phyloP scores from a whole-genome alignment of 129 eudicot genomes.

The Centaurea solstitialis region DNA sequence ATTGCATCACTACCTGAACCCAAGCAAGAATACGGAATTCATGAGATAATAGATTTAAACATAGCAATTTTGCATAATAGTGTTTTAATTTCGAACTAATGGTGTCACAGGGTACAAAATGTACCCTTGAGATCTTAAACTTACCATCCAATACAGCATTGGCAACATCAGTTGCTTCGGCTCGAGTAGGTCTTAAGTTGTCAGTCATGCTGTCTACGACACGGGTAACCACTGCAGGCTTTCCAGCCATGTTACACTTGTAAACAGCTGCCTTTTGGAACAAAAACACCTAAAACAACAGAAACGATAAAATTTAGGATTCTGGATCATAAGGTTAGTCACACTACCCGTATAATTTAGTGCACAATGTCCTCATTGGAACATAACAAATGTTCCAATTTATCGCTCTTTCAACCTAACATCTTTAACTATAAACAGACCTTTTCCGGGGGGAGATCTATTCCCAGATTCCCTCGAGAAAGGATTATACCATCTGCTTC shows the following conservation, averaged over 20 bases:
- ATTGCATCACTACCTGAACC: constrained; percentile 77
- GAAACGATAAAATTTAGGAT: neutral
- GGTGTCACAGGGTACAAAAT: neutral
- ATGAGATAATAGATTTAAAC: neutral
- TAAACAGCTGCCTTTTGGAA: constrained; percentile 73
- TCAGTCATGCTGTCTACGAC: constrained; percentile 93
- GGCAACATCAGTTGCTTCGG: constrained; percentile 89
- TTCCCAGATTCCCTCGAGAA: constrained; percentile 82
- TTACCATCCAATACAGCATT: constrained; percentile 83
- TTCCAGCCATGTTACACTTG: constrained; percentile 88
- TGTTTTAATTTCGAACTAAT: neutral
- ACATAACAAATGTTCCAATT: neutral
- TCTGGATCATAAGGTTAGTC: neutral
- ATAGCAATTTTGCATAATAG: neutral
- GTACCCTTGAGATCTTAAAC: constrained; percentile 1
- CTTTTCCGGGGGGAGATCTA: constrained; percentile 91
- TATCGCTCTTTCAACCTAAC: neutral
- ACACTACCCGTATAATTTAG: neutral
- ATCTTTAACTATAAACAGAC: constrained; percentile 17
- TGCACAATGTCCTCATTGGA: neutral
- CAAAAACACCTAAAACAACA: constrained; percentile 56
- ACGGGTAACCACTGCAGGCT: constrained; percentile 79
- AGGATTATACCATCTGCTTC: constrained; percentile 92
- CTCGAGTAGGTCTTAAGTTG: constrained; percentile 85
- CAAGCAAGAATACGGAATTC: neutral